Evolutionary conservation across 192 early-diverging fungal species (phyloP).

Genomic region (Coemansia sp.): DNA sequence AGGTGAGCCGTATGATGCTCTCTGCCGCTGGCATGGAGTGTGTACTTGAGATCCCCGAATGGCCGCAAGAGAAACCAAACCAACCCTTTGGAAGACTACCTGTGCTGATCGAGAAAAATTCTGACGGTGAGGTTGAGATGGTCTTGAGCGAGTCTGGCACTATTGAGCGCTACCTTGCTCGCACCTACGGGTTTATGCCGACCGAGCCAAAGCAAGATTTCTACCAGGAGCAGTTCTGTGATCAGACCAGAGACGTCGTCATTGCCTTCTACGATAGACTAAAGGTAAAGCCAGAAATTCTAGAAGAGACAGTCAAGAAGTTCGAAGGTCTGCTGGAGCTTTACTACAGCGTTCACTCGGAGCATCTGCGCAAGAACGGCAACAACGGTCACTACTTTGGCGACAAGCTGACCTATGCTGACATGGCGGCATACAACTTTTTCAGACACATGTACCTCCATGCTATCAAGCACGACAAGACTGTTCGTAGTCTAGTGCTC

Average conservation of each 20-base stretch:
- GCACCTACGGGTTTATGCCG: slow-evolving; percentile 41
- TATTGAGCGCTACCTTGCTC: slow-evolving; percentile 56
- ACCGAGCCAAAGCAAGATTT: slow-evolving; percentile 33
- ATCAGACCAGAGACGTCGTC: slow-evolving; percentile 15
- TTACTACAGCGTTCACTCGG: slow-evolving; percentile 33
- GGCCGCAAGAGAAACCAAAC: slow-evolving; percentile 52
- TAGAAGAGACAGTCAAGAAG: slow-evolving; percentile 16
- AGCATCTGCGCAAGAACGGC: slow-evolving; percentile 51
- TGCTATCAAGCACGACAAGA: not conserved
- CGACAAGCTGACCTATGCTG: slow-evolving; percentile 41
- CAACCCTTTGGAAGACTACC: slow-evolving; percentile 57
- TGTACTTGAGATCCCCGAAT: slow-evolving; percentile 47
- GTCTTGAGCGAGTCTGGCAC: slow-evolving; percentile 42
- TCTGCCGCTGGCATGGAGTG: slow-evolving; percentile 38
- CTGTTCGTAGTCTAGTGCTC: slow-evolving; percentile 3
- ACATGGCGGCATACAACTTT: slow-evolving; percentile 26
- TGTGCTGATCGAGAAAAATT: slow-evolving; percentile 49
- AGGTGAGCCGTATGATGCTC: slow-evolving; percentile 44
- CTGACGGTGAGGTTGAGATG: slow-evolving; percentile 33
- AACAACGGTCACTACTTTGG: slow-evolving; percentile 53
- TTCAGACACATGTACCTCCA: slow-evolving; percentile 19
- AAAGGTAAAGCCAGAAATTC: not conserved
- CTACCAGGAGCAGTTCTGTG: slow-evolving; percentile 36
- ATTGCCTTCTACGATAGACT: not conserved
- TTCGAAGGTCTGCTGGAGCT: slow-evolving; percentile 24